Base-by-base conservation (phyloP, 2,329 filamentous ascomycete genomes). In the Verticillium tricorpus region DNA sequence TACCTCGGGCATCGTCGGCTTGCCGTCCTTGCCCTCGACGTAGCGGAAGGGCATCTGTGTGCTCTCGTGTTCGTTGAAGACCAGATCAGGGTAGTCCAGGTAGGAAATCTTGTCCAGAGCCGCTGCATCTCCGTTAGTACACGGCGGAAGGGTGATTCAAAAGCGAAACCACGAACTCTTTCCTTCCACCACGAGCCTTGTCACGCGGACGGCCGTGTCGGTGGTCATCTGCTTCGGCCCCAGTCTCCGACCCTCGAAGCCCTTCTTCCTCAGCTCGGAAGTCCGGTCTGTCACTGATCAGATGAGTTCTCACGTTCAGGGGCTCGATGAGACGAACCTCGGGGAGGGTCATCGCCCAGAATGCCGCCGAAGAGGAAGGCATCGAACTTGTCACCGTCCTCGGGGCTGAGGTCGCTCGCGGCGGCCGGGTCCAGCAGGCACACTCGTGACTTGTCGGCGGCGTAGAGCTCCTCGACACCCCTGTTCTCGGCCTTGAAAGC, bases 11-110 rank as follows among this genome's bases (percentile, higher is more conserved):
- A 99, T 97, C 62, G 97, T 88, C 1, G 93, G 92, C 67, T 91
- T 82, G 55, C 90, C 92, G 61, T 91, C 80, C 12, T 85, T 78
- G 59, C 84, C 88, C 72, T 85, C 89, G 58, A 99, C 93, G 73
- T 99, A 99, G 68, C 95, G 91, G 77, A 99, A 99, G 1, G 95
- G 95, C 95, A 99, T 98, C 75, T 97, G 85, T 0, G 93, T 97
- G 74, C 91, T 95, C 78, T 99, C 95, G 71, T 96, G 89, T 73
- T 95, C 89, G 74, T 91, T 92, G 74, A 98, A 89, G 71, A 89
- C 89, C 71, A 99, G 85, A 72, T 98, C 94, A 0, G 95, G 95
- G 71, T 91, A 88, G 73, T 98, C 93, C 37, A 95, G 75, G 72
- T 95, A 97, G 2, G 87, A 82, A 37, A 99, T 89, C 67, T 93